phyloP scores from a whole-genome alignment of 129 eudicot genomes.

The Escallonia herrerae region DNA sequence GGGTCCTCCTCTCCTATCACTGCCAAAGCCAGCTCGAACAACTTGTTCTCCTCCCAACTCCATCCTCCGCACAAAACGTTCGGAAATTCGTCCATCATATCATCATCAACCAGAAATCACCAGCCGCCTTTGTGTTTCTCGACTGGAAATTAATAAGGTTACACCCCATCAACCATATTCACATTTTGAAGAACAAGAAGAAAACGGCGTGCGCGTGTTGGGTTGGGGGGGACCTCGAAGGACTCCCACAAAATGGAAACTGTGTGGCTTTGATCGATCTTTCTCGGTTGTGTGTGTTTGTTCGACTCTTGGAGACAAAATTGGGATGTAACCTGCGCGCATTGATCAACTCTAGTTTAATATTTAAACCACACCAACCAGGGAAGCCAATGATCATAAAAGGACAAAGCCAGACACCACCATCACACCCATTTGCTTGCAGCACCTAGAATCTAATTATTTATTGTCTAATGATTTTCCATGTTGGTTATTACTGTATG shows the following conservation, averaged over 20 bases:
- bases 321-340: not conserved
- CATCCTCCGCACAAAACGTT: not conserved
- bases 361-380: not conserved
- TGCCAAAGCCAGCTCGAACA: slow-evolving; percentile 20
- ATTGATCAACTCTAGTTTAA: not conserved
- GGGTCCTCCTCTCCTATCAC: slow-evolving; percentile 6
- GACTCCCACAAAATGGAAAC: not conserved
- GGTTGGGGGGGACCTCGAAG: too few relatives aligned
- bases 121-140: not conserved
- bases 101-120: not conserved
- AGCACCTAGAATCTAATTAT: slow-evolving; percentile 8
- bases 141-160: not conserved
- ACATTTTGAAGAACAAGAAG: not conserved
- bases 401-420: not conserved
- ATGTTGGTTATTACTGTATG: not conserved
- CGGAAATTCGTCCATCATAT: too few relatives aligned
- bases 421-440: slow-evolving; percentile 8
- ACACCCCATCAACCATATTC: slow-evolving; percentile 1
- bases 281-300: not conserved
- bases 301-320: not conserved
- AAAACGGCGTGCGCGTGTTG: too few relatives aligned
- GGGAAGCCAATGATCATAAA: slow-evolving; percentile 7
- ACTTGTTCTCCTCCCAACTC: slow-evolving; percentile 30
- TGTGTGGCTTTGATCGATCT: not conserved
- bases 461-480: not conserved